Evolutionary conservation across 2,329 filamentous ascomycete species (phyloP), one percentile per base, ranked within the genome.

Genomic region (Penicillium sp.): DNA sequence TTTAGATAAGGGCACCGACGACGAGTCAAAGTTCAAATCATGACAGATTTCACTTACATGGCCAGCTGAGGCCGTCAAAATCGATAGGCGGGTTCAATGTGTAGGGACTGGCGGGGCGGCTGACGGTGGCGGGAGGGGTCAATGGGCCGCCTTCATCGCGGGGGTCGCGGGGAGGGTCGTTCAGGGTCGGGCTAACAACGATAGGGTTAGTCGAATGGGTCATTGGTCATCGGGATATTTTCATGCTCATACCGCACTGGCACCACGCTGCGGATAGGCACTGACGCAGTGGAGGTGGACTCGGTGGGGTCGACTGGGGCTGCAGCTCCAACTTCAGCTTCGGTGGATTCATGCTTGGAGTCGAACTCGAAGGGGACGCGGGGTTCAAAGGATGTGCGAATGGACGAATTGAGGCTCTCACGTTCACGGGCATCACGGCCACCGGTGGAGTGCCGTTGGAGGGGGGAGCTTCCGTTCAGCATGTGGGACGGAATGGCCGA

Each of bases 341-440:
- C 59, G 42, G 61, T 51, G 32, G 54, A 52, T 40, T 58, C 54
- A 39, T 58, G 47, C 18, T 58, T 54, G 34, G 65, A 42, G 18
- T 71, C 62, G 27, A 73, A 70, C 45, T 69, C 67, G 27, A 61
- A 57, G 18, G 72, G 70, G 29, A 69, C 58, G 49, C 70, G 68
- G 24, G 71, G 76, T 31, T 75, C 75, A 68, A 84, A 84, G 13
- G 83, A 86, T 6, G 79, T 79, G 61, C 81, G 74, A 56, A 87
- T 87, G 22, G 84, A 82, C 16, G 82, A 78, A 62, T 80, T 82
- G 50, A 86, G 77, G 52, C 73, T 81, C 49, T 86, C 83, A 31
- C 83, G 75, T 65, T 86, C 84, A 61, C 79, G 76, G 42, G 75
- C 76, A 66, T 81, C 84, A 54, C 80, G 76, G 36, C 73, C 73